Conservation (phyloP, 352 stramenopile species). For the Sclerospora graminicola region DNA sequence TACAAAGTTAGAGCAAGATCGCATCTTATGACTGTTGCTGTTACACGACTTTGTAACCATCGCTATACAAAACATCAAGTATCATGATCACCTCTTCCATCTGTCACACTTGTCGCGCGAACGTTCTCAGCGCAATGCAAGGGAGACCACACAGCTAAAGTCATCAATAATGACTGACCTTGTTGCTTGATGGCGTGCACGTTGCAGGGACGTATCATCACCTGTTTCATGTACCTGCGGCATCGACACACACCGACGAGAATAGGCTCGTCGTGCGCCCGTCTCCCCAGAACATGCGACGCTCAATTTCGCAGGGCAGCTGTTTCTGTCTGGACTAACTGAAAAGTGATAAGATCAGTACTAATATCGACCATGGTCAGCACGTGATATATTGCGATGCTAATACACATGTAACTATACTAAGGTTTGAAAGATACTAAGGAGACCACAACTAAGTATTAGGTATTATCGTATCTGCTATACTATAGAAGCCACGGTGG, state of each 20-base stretch:
- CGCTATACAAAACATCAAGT: constrained; percentile 5
- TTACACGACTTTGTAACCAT: constrained; percentile 2
- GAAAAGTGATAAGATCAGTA: neutral
- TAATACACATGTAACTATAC: too few species aligned
- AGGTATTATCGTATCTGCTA: too few species aligned
- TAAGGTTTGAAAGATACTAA: neutral
- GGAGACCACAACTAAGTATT: too few species aligned
- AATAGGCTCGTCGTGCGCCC: neutral
- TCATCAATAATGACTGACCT: neutral
- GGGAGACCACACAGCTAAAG: constrained; percentile 1
- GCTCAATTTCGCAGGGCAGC: constrained; percentile 7
- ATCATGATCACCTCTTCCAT: constrained; percentile 3
- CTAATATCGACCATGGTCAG: neutral
- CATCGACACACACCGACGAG: constrained; percentile 3
- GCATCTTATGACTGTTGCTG: too few species aligned
- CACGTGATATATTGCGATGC: constrained; percentile 12
- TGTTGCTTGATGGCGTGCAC: neutral
- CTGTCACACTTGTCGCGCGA: constrained; percentile 6
- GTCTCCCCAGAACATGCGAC: constrained; percentile 6
- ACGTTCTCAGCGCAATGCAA: constrained; percentile 8
- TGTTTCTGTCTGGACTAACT: constrained; percentile 8
- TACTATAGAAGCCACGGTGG: too few species aligned
- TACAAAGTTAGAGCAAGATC: constrained; percentile 1
- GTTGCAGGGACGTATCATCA: neutral
- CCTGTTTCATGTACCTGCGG: too few species aligned